phyloP scores from a whole-genome alignment of 2,329 filamentous ascomycete genomes.

The Alternaria sp. region DNA sequence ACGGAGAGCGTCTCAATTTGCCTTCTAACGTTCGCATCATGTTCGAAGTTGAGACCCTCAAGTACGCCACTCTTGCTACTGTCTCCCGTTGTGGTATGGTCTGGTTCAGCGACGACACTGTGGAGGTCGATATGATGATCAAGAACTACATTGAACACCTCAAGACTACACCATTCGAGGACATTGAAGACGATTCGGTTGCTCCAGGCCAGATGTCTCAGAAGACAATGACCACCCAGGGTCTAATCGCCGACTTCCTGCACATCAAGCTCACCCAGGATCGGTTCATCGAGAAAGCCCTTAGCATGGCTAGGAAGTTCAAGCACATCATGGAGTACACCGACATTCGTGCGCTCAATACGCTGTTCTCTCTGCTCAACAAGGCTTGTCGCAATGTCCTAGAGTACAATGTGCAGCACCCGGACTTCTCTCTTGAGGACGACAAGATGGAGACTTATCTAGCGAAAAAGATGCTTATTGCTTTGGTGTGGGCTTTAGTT shows the following conservation, averaged over 20 bases:
- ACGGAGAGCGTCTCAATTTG: constrained; percentile 95
- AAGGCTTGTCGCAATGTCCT: constrained; percentile 91
- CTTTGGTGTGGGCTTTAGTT: constrained; percentile 93
- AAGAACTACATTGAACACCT: constrained; percentile 88
- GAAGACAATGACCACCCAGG: constrained; percentile 81
- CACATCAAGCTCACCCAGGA: constrained; percentile 79
- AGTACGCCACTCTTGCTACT: constrained; percentile 97
- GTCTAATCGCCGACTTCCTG: constrained; percentile 80
- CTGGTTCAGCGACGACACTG: constrained; percentile 99
- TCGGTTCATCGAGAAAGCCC: constrained; percentile 79
- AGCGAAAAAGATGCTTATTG: constrained; percentile 92
- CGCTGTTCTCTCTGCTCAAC: constrained; percentile 93
- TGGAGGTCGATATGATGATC: constrained; percentile 92
- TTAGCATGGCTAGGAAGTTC: constrained; percentile 78
- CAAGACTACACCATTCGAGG: constrained; percentile 85
- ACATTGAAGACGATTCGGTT: constrained; percentile 90
- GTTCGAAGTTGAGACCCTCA: constrained; percentile 98
- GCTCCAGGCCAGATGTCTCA: constrained; percentile 61
- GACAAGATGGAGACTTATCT: constrained; percentile 91
- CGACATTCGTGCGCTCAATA: constrained; percentile 86
- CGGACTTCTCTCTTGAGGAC: constrained; percentile 90
- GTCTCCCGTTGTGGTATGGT: constrained; percentile 99
- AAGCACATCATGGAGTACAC: constrained; percentile 99
- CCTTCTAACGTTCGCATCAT: constrained; percentile 97
- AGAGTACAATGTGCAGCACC: constrained; percentile 94